These are phyloP conservation scores for Aspergillus chevalieri DNA, from an alignment of 2,329 filamentous ascomycete genomes.

Conservation along the genomic window DNA sequence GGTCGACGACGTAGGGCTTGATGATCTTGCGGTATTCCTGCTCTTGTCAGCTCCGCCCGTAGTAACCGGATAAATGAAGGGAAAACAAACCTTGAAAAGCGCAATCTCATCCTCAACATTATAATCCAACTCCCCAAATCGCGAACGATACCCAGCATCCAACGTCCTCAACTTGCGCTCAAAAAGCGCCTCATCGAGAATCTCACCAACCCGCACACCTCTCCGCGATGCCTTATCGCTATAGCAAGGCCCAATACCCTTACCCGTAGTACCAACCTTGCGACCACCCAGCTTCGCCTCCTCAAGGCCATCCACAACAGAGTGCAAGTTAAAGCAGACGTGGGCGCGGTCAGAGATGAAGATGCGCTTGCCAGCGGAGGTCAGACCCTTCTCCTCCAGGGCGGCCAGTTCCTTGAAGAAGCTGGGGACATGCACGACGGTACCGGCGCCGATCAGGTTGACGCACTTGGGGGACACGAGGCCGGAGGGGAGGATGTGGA, in stretches of 20 bases:
- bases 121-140: conserved; percentile 56
- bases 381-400: conserved; percentile 40
- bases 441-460: conserved; percentile 44
- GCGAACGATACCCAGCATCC: conserved; percentile 48
- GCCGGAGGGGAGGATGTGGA: conserved; percentile 44
- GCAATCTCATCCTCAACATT: conserved; percentile 55
- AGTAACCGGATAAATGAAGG: background rate
- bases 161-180: conserved; percentile 50
- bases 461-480: conserved; percentile 40
- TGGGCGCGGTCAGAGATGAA: conserved; percentile 44
- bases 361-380: conserved; percentile 35
- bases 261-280: conserved; percentile 46
- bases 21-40: conserved; percentile 34
- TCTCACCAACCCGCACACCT: conserved; percentile 54
- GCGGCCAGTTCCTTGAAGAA: conserved; percentile 44
- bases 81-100: conserved; percentile 45
- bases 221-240: conserved; percentile 57
- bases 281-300: conserved; percentile 40
- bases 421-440: conserved; percentile 42
- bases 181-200: conserved; percentile 51
- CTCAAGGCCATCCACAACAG: conserved; percentile 41
- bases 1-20: conserved; percentile 36
- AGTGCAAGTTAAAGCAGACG: conserved; percentile 41
- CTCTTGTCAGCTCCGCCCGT: background rate
- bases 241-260: conserved; percentile 54